Percentiles rank a stretch among this genome's conserved stretches.
Evolutionary conservation across 176 grass and related monocot genomes (phyloP).

Genomic region (Oropetium thomaeum): DNA sequence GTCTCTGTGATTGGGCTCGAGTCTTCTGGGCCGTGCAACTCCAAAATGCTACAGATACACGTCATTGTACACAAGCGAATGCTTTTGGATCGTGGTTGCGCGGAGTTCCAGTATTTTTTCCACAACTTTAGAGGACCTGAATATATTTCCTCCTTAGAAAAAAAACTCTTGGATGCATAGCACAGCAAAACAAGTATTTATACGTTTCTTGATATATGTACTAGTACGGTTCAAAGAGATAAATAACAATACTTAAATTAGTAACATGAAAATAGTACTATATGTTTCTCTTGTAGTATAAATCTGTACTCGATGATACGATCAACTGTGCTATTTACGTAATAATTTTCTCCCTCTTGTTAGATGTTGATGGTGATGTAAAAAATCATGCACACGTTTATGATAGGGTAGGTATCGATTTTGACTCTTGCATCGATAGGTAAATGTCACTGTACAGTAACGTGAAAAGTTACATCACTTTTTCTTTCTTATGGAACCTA

Average conservation of each 20-base stretch:
- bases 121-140: no score
- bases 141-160: no score
- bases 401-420: not conserved
- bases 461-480: not conserved
- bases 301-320: not conserved
- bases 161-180: no score
- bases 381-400: not conserved
- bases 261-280: not conserved
- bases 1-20: slow-evolving; percentile 23
- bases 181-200: no score
- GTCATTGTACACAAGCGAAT: not conserved
- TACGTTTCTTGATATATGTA: no score
- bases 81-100: not conserved
- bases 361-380: not conserved
- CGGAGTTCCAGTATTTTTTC: no score
- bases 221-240: no score
- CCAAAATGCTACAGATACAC: not conserved
- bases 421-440: not conserved
- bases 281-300: not conserved
- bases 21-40: not conserved
- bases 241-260: no score
- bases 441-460: no score
- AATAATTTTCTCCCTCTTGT: not conserved
- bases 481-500: not conserved
- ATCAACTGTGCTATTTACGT: not conserved